Percentiles rank a stretch among this genome's conserved stretches.
Conservation (phyloP, 768 basidiomycete genomes). For the Xerocomus potaroensis region DNA sequence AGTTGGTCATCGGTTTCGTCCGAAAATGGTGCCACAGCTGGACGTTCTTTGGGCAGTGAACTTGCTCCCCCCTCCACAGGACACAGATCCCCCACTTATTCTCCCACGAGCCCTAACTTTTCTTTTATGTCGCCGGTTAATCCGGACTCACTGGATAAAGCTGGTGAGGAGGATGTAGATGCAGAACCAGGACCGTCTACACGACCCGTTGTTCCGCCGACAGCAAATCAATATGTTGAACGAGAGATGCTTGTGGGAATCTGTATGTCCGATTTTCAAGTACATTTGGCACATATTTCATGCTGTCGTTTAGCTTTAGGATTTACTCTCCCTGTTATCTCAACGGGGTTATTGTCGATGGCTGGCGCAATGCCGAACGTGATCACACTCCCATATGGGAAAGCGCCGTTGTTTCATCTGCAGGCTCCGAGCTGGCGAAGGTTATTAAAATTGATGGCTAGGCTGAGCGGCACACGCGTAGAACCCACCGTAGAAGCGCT, state of each 20-base stretch:
- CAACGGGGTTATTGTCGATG: conserved; percentile 44
- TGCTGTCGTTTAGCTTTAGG: conserved; percentile 52
- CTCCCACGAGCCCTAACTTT: conserved; percentile 22
- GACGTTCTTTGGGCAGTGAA: conserved; percentile 17
- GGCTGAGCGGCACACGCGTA: conserved; percentile 62
- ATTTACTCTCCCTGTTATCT: conserved; percentile 56
- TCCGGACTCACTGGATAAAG: conserved; percentile 16
- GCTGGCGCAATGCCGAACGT: conserved; percentile 59
- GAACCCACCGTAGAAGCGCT: conserved; percentile 69
- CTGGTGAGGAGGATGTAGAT: conserved; percentile 16
- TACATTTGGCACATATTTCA: conserved; percentile 4
- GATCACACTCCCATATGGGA: conserved; percentile 69
- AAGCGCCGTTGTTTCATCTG: conserved; percentile 63
- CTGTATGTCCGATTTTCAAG: conserved; percentile 45
- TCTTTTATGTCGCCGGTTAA: conserved; percentile 15
- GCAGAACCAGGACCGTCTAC: conserved; percentile 11
- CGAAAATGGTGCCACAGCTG: conserved; percentile 13
- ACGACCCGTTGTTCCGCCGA: conserved; percentile 11
- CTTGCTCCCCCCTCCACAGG: conserved; percentile 6
- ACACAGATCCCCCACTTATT: conserved; percentile 15
- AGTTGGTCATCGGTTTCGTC: conserved; percentile 27
- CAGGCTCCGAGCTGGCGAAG: conserved; percentile 73
- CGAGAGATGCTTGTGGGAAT: conserved; percentile 54
- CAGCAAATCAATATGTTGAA: conserved; percentile 49
- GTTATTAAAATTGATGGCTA: conserved; percentile 70